Evolutionary conservation across 2,329 filamentous ascomycete genomes (phyloP).

Genomic region (Fusarium xyrophilum): DNA sequence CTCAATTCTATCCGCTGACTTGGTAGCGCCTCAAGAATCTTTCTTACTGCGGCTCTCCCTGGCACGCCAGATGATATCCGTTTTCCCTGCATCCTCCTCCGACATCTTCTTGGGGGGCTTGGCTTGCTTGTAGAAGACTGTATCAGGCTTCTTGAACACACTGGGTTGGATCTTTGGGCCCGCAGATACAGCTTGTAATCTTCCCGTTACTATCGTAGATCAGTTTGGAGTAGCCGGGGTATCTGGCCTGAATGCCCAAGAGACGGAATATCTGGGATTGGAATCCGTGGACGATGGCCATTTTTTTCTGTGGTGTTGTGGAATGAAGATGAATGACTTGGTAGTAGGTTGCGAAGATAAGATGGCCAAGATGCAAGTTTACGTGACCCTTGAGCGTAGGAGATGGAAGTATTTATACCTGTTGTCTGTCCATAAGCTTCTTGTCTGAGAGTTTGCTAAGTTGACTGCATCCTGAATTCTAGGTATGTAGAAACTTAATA

Average conservation of each 20-base stretch:
- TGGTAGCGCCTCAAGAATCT: neutral
- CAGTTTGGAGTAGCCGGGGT: neutral
- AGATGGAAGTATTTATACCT: neutral
- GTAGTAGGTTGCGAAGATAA: too few species aligned
- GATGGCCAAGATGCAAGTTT: accelerated
- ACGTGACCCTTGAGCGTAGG: accelerated
- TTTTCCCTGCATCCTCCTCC: neutral
- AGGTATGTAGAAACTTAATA: too few species aligned
- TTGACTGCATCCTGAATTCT: neutral
- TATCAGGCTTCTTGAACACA: neutral
- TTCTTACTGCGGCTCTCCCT: neutral
- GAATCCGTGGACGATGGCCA: neutral
- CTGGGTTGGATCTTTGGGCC: neutral
- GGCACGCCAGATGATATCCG: neutral
- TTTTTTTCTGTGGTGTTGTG: neutral
- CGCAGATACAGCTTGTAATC: neutral
- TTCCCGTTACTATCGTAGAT: neutral
- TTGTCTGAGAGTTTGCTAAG: neutral
- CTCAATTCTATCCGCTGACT: too few species aligned
- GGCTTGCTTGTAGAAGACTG: neutral
- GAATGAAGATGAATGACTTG: neutral
- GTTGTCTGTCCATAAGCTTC: neutral
- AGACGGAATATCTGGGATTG: neutral
- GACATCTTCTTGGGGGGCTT: neutral
- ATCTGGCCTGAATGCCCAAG: too few species aligned